These are phyloP conservation scores for Sarocladium strictum DNA, from an alignment of 2,329 filamentous ascomycete genomes.

Conservation along the genomic window DNA sequence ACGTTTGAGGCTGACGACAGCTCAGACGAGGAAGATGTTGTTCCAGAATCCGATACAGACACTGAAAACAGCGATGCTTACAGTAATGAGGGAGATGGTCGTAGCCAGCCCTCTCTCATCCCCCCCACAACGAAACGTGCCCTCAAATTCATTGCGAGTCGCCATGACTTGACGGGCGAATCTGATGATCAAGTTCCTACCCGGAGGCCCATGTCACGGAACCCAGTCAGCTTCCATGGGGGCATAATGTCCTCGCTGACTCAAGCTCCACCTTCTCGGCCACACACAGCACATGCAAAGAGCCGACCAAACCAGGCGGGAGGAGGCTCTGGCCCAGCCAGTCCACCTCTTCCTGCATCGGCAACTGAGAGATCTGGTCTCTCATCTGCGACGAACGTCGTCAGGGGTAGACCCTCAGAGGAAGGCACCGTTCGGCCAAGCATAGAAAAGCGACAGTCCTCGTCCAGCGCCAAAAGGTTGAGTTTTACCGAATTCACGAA, in stretches of 20 bases:
- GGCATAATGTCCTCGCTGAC: conserved; percentile 13
- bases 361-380: conserved; percentile 4
- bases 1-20: conserved; percentile 46
- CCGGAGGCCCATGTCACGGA: conserved; percentile 24
- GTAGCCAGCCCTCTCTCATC: conserved; percentile 27
- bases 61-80: conserved; percentile 35
- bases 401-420: conserved; percentile 17
- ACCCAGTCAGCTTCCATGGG: conserved; percentile 26
- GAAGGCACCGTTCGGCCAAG: conserved; percentile 25
- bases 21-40: conserved; percentile 33
- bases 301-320: conserved; percentile 30
- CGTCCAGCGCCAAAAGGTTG: conserved; percentile 49
- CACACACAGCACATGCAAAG: conserved; percentile 49
- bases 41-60: conserved; percentile 32
- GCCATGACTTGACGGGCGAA: conserved; percentile 26
- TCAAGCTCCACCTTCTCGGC: conserved; percentile 29
- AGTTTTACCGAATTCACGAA: conserved; percentile 58
- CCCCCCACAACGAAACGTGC: conserved; percentile 42
- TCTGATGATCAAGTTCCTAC: conserved; percentile 15
- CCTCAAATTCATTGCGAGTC: conserved; percentile 43
- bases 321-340: conserved; percentile 27
- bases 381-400: conserved; percentile 14
- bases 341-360: conserved; percentile 26
- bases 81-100: conserved; percentile 17
- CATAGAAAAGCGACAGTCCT: conserved; percentile 45